Percentiles rank a stretch among this genome's conserved stretches.
phyloP scores from a whole-genome alignment of 2,329 filamentous ascomycete genomes.

The Penicillium frequentans region DNA sequence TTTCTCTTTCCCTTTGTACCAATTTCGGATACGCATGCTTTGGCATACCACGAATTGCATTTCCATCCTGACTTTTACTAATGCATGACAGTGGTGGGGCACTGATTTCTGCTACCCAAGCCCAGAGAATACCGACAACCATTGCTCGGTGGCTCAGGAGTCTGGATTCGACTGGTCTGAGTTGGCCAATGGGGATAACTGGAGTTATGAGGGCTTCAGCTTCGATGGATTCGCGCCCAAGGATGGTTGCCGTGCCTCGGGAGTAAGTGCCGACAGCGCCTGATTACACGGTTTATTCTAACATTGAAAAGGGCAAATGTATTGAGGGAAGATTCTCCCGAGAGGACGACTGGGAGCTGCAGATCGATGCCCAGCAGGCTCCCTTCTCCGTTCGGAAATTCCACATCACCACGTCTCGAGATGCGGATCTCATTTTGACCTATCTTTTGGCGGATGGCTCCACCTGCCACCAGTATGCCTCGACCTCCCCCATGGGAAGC shows the following conservation, averaged over 20 bases:
- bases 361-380: slow-evolving; percentile 22
- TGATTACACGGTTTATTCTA: slow-evolving; percentile 3
- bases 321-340: slow-evolving; percentile 61
- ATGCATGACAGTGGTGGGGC: slow-evolving; percentile 43
- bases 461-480: slow-evolving; percentile 72
- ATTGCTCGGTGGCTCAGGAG: slow-evolving; percentile 67
- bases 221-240: slow-evolving; percentile 71
- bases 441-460: slow-evolving; percentile 81
- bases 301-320: slow-evolving; percentile 51
- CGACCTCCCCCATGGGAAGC: slow-evolving; percentile 66
- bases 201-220: slow-evolving; percentile 66
- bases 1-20: too few species aligned
- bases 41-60: neutral
- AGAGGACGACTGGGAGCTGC: slow-evolving; percentile 42
- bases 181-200: slow-evolving; percentile 61
- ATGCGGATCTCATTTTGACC: slow-evolving; percentile 77
- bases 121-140: slow-evolving; percentile 72
- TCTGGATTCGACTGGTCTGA: slow-evolving; percentile 69
- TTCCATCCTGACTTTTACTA: neutral
- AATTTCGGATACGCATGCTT: too few species aligned
- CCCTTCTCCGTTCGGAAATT: slow-evolving; percentile 72
- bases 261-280: slow-evolving; percentile 41
- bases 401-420: slow-evolving; percentile 69
- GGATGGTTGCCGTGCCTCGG: slow-evolving; percentile 44
- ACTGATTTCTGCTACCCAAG: slow-evolving; percentile 59